A percentile compares a stretch with the other conserved stretches of the same genome.
Evolutionary conservation across 129 eudicot species (phyloP).

Genomic region (Pseudognaphalium luteoalbum): DNA sequence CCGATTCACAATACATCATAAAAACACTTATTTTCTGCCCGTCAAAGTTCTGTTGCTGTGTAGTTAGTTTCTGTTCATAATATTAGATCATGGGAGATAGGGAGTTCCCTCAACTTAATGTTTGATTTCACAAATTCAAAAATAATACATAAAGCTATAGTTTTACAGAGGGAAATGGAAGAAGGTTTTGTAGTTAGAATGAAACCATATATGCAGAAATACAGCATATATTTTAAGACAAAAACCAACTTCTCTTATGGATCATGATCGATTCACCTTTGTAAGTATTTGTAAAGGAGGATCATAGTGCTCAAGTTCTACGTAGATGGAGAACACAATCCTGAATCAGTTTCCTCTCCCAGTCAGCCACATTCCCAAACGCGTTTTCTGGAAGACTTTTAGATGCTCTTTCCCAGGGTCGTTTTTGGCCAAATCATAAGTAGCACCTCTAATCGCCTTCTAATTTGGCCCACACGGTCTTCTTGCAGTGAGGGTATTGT

Average conservation of each 20-base stretch:
- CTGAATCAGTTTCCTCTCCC: slow-evolving; percentile 89
- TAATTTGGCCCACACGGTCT: slow-evolving; percentile 97
- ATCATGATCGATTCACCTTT: background rate
- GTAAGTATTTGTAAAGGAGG: background rate
- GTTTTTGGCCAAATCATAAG: slow-evolving; percentile 79
- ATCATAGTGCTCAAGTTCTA: slow-evolving; percentile 39
- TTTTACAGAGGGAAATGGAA: background rate
- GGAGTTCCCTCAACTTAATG: background rate
- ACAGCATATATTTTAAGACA: background rate
- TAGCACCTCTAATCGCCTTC: slow-evolving; percentile 81
- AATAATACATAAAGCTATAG: background rate
- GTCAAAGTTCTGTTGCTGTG: background rate
- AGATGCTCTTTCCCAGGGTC: slow-evolving; percentile 81
- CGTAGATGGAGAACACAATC: slow-evolving; percentile 80
- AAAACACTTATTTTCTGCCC: too few relatives aligned
- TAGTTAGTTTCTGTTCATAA: slow-evolving; percentile 33
- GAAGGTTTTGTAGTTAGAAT: background rate
- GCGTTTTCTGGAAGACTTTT: slow-evolving; percentile 78
- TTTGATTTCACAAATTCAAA: background rate
- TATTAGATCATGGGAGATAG: slow-evolving; percentile 11
- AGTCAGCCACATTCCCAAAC: slow-evolving; percentile 73
- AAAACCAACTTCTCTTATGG: background rate
- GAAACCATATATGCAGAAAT: background rate
- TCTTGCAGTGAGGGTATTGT: slow-evolving; percentile 58
- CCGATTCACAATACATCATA: too few relatives aligned